Evolutionary conservation across 352 stramenopile species (phyloP).

Genomic region (Thraustochytrium sp.): DNA sequence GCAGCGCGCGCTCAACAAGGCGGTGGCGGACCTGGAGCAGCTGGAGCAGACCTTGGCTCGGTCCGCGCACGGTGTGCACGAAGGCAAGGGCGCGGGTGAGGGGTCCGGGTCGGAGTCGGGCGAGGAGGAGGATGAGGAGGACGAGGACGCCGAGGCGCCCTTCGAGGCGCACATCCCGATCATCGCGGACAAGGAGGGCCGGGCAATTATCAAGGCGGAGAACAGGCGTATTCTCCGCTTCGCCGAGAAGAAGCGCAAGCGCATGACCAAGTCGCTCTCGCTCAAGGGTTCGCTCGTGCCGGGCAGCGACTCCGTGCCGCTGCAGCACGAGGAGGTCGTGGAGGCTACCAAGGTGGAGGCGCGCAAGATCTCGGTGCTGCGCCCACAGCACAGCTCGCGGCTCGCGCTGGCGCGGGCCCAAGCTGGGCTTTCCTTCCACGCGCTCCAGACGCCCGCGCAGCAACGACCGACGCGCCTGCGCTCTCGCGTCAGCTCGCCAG

Average conservation of each 20-base stretch:
- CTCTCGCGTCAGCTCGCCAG: no score
- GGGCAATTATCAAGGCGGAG: conserved; percentile 35
- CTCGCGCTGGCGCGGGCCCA: background rate
- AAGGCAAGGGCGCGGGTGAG: background rate
- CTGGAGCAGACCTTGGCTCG: background rate
- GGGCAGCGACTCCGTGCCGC: background rate
- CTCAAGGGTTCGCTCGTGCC: background rate
- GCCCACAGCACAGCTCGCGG: background rate
- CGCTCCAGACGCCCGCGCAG: no score
- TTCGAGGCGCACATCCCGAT: background rate
- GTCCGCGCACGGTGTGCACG: background rate
- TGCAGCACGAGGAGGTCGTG: background rate
- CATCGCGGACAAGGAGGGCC: conserved; percentile 15
- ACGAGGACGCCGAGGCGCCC: background rate
- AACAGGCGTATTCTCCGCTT: conserved; percentile 13
- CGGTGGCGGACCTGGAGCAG: background rate
- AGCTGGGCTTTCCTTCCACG: no score
- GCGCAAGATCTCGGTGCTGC: conserved; percentile 21
- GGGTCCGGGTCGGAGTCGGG: background rate
- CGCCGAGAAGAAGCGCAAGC: conserved; percentile 36
- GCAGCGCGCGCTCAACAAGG: background rate
- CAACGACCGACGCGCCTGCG: no score
- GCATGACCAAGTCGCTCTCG: background rate
- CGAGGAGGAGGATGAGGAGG: conserved; percentile 3
- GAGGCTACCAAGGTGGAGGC: conserved; percentile 1